Base-by-base conservation (phyloP, 2,329 filamentous ascomycete species). In the Botryosphaeria agaves region DNA sequence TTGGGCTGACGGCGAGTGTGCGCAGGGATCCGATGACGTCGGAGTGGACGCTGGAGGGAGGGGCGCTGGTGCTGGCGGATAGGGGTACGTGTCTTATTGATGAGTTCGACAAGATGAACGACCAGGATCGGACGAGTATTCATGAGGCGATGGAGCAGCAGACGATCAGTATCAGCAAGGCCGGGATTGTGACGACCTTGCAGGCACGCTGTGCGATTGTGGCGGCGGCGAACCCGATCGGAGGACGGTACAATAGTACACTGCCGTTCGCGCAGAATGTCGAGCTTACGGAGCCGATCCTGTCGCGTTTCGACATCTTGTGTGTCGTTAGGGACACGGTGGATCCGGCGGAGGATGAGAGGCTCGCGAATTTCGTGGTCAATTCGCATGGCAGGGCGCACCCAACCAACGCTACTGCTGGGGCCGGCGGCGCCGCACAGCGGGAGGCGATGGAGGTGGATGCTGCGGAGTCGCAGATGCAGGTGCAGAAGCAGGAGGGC, bases 71-170 rank as follows among this genome's bases (percentile, higher is more conserved):
- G 45, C 71, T 98, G 33, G 89, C 89, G 11, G 89, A 98, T 52
- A 78, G 82, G 40, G 89, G 89, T 24, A 93, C 83, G 11, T 95
- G 89, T 47, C 65, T 98, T 18, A 98, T 98, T 38, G 89, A 98
- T 46, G 89, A 98, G 56, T 98, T 98, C 45, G 89, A 98, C 69
- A 98, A 98, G 66, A 98, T 98, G 89, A 95, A 95, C 52, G 89
- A 98, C 51, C 84, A 95, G 50, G 89, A 98, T 53, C 74, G 89
- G 40, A 95, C 89, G 1, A 93, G 84, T 5, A 98, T 98, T 43
- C 89, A 98, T 67, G 89, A 98, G 64, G 89, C 89, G 36, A 98
- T 98, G 89, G 89, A 98, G 56, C 89, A 98, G 56, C 89, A 98
- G 58, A 98, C 89, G 2, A 98, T 98, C 42, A 95, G 87, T 36